Evolutionary conservation across 2,329 filamentous ascomycete species (phyloP), one percentile per base, ranked within the genome.

Genomic region (Trichoderma sp.): DNA sequence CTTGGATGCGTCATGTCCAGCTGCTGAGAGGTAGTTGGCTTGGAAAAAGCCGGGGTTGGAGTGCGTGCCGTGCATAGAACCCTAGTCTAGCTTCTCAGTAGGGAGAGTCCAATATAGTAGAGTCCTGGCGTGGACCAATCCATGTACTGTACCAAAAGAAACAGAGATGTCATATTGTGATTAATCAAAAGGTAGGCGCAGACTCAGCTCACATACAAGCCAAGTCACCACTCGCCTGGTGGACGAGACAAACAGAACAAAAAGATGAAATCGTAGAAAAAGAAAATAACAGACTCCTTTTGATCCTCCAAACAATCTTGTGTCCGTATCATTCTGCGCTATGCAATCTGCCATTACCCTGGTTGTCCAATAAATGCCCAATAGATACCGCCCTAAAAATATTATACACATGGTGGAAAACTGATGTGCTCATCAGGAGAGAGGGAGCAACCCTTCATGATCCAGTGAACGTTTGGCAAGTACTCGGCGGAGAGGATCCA

Each of bases 1-100:
- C 49, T 28, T 43, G 49, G 18, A 14, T 64, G 11, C n/a, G 21
- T 28, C 37, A 30, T 55, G 28, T 30, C 11, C 26, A 30, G 60
- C 34, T 55, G 49, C n/a, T 58, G 39, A 49, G 24, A 21, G n/a
- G n/a, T n/a, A n/a, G 7, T 28, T 26, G 37, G 37, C 14, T 7
- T 49, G n/a, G n/a, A 49, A 28, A 28, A 30, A 24, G 60, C 24
- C 34, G 32, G 59, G 60, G 32, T 64, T 24, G 54, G 39, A 8
- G 16, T 26, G 34, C 28, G 60, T 55, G 60, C 49, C 49, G 30
- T 64, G 60, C 60, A 64, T 55, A 28, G 14, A 24, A 11, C 46
- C 55, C 60, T 34, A 6, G 60, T 43, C 60, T 64, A 64, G 60
- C 60, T 64, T 24, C 24, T 54, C 60, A 54, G 24, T 24, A 24